Evolutionary conservation across 2,329 filamentous ascomycete genomes (phyloP).

Genomic region (Beauveria rudraprayagi): DNA sequence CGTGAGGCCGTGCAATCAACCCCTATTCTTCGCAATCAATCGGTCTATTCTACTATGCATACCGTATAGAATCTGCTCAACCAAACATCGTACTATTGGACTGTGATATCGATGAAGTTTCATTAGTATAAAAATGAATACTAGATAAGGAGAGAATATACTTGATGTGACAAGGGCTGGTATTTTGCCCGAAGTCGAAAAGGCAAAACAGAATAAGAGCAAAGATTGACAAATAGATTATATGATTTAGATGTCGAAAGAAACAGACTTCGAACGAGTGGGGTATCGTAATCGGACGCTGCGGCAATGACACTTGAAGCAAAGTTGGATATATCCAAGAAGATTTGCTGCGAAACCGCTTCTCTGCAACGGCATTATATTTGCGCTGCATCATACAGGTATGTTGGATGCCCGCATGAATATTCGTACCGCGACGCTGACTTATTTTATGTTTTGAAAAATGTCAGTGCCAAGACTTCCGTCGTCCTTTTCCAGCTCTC

Average conservation of each 20-base stretch:
- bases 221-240: constrained; percentile 10
- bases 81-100: background rate
- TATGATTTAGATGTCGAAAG: constrained; percentile 3
- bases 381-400: constrained; percentile 1
- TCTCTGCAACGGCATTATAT: background rate
- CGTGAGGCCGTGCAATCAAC: background rate
- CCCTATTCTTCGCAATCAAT: background rate
- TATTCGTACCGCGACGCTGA: background rate
- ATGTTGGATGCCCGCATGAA: background rate
- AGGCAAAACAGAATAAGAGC: background rate
- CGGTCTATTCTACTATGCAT: background rate
- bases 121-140: background rate
- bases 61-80: background rate
- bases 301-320: background rate
- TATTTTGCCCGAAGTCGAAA: background rate
- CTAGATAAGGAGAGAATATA: background rate
- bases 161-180: background rate
- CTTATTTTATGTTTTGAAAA: constrained; percentile 47
- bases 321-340: constrained; percentile 6
- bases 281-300: constrained; percentile 8
- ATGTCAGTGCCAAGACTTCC: constrained; percentile 43
- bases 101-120: background rate
- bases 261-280: constrained; percentile 5
- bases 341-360: background rate
- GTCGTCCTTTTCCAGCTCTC: constrained; percentile 41